Base-by-base conservation (phyloP, 2,329 filamentous ascomycete genomes). In the Beauveria sp. region DNA sequence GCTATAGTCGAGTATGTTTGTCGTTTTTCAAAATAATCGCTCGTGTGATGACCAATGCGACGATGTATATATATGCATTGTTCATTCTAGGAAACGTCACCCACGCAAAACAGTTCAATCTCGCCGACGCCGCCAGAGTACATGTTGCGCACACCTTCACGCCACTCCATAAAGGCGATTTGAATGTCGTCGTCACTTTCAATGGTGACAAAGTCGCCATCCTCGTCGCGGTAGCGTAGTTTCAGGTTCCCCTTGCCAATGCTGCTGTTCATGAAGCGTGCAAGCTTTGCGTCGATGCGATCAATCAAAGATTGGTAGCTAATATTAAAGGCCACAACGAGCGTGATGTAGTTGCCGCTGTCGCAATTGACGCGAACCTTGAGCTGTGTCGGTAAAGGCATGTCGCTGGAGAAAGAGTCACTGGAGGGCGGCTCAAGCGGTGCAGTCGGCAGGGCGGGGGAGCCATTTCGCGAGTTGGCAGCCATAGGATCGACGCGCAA, bases 251-350 rank as follows among this genome's bases (percentile, higher is more conserved):
- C 90, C 70, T 86, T 88, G 67, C 87, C 87, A 69, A 97, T 93
- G 59, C 89, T 93, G 71, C 90, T 89, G 67, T 83, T 88, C 22
- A 91, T 96, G 68, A 93, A 93, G 61, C 91, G 87, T 63, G 89
- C 89, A 62, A 99, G 84, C 74, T 99, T 99, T 31, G 92, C 91
- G 71, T 99, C 95, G 68, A 99, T 97, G 12, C 95, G 89, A 72
- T 98, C 95, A 66, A 95, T 92, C 61, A 99, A 81, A 26, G 91
- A 95, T 67, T 95, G 91, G 75, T 96, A 98, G 46, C 91, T 89
- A 69, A 98, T 98, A 72, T 96, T 96, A 75, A 91, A 96, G 38
- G 91, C 90, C 48, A 96, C 96, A 12, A 99, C 93, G n/a, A 99
- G 82, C 1, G 93, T 97, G 63, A 97, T 89, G 67, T 96, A 96